Conservation (phyloP, 176 grass and related monocot genomes). For the Triticum timopheevii region DNA sequence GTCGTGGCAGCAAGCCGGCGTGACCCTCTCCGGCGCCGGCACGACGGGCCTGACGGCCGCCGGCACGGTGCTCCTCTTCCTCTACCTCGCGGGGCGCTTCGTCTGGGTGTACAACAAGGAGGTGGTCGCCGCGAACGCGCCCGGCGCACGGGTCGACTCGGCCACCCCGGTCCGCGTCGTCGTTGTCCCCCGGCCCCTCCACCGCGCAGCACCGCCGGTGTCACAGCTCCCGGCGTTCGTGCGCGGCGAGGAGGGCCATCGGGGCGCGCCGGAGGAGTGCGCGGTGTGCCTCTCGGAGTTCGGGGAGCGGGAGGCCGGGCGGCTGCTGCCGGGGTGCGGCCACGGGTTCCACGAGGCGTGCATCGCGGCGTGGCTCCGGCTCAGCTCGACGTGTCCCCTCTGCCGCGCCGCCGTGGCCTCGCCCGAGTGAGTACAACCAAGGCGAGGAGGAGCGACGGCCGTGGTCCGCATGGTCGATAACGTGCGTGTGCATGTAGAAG, state of each 20-base stretch:
- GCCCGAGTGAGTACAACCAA: too few relatives aligned
- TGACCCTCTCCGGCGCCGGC: background rate
- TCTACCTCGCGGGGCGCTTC: slow-evolving; percentile 32
- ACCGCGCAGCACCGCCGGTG: background rate
- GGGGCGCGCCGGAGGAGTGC: slow-evolving; percentile 18
- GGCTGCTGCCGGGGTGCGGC: slow-evolving; percentile 34
- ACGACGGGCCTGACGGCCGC: slow-evolving; percentile 15
- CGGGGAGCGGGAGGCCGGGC: background rate
- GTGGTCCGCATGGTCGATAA: too few relatives aligned
- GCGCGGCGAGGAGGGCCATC: background rate
- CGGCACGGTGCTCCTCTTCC: slow-evolving; percentile 19
- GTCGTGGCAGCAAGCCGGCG: background rate
- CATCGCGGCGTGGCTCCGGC: slow-evolving; percentile 39
- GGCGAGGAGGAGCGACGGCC: background rate
- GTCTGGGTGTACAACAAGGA: slow-evolving; percentile 24
- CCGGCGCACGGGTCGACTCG: background rate
- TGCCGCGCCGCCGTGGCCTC: slow-evolving; percentile 18
- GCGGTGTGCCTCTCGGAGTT: slow-evolving; percentile 50
- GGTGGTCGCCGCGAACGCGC: background rate
- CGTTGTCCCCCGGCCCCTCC: background rate
- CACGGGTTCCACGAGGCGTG: slow-evolving; percentile 46
- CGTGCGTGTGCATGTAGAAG: too few relatives aligned
- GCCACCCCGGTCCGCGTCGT: background rate
- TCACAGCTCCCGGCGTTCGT: slow-evolving; percentile 31
- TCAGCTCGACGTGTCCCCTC: slow-evolving; percentile 36